Evolutionary conservation across 176 grass and related monocot species (phyloP), one percentile per base, ranked within the genome.

Genomic region (Carex kokanica): DNA sequence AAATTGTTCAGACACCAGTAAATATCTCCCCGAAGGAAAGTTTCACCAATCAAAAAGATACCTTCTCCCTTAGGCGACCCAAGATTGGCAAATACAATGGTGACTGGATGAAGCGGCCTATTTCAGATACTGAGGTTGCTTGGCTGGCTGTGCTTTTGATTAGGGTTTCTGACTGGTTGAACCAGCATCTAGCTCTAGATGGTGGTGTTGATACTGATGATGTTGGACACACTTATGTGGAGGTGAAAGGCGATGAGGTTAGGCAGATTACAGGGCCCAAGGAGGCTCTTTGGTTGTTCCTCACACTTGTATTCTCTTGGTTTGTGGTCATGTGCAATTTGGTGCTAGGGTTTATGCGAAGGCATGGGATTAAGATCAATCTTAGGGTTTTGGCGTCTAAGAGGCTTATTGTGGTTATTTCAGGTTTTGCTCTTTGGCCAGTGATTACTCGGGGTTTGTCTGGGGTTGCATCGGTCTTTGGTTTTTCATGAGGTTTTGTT

Each of bases 321-420:
- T 40, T 93, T 14, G 78, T 78, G 57, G 61, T 97, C 61, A 60
- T 85, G 21, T 86, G 80, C 38, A 85, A 97, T 45, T 49, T 74
- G 0, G 6, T 91, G 71, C 67, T 93, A 10, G 89, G 60, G 43
- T 87, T 93, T 83, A 91, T 97, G 94, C 91, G 88, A 53, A 60
- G 54, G 1, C 89, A 77, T 78, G 81, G 66, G 43, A 74, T 93
- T 60, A 97, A 87, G 87, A 84, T 97, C 36, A 97, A 91, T 71
- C 84, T 97, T n/a, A 93, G 94, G 81, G 80, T 93, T 77, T 72
- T 97, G 21, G 91, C 94, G 7, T 97, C 94, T 0, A 97, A 97
- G 77, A 97, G 85, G 63, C 38, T 93, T 57, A 21, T 88, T 29
- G 63, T 59, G 63, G 7, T 64, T 40, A 61, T 89, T 83, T 4